These are phyloP conservation scores for Chrysanthemum seticuspe DNA, from an alignment of 129 eudicot genomes.

Conservation along the genomic window DNA sequence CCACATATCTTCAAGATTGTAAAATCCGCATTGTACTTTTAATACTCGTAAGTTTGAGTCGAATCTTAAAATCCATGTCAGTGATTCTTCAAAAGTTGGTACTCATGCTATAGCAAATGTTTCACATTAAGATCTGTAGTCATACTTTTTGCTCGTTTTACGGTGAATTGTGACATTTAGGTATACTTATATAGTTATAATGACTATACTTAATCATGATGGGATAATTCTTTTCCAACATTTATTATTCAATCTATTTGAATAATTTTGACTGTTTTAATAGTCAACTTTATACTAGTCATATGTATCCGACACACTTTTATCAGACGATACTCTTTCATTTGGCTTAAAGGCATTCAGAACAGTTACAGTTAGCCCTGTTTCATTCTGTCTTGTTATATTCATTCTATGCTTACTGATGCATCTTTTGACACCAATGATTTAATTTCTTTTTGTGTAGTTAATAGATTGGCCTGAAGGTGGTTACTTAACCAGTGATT, in stretches of 20 bases:
- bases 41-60: no score
- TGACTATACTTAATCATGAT: no score
- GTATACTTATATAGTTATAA: no score
- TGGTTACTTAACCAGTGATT: slow-evolving; percentile 75
- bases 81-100: no score
- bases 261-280: slow-evolving; percentile 7
- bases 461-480: slow-evolving; percentile 96
- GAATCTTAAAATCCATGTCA: background rate
- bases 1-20: background rate
- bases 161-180: no score
- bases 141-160: no score
- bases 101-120: no score
- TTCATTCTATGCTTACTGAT: slow-evolving; percentile 1
- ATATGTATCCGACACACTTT: background rate
- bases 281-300: background rate
- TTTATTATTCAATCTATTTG: background rate
- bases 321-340: background rate
- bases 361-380: slow-evolving; percentile 1
- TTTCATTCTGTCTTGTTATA: background rate
- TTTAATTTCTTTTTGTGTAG: slow-evolving; percentile 30
- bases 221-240: background rate
- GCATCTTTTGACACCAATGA: slow-evolving; percentile 1
- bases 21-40: background rate
- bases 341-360: slow-evolving; percentile 11
- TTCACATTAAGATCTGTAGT: no score